Percentiles rank a stretch among this genome's conserved stretches.
These are phyloP conservation scores for Lentinula edodes DNA, from an alignment of 768 basidiomycete species.

Conservation along the genomic window DNA sequence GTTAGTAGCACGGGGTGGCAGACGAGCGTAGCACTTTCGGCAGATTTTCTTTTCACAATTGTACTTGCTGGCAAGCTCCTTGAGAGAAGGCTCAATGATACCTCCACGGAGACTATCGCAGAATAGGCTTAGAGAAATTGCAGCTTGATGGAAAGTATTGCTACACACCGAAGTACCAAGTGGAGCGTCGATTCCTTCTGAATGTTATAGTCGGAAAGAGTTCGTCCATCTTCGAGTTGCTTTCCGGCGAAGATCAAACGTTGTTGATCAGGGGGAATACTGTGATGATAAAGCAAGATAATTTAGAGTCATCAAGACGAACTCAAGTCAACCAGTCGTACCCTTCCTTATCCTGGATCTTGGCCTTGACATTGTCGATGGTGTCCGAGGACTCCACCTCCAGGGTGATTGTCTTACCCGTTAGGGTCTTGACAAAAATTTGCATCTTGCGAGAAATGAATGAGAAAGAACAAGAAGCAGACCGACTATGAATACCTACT, in stretches of 20 bases:
- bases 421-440: slow-evolving; percentile 63
- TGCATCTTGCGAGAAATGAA: slow-evolving; percentile 8
- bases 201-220: slow-evolving; percentile 95
- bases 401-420: slow-evolving; percentile 96
- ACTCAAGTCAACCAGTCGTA: slow-evolving; percentile 16
- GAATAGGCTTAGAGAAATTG: background rate
- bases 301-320: background rate
- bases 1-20: slow-evolving; percentile 98
- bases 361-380: slow-evolving; percentile 91
- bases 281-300: slow-evolving; percentile 17
- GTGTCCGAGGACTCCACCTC: slow-evolving; percentile 98
- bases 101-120: slow-evolving; percentile 87
- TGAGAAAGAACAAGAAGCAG: background rate
- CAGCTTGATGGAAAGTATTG: background rate
- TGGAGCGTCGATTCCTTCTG: slow-evolving; percentile 98
- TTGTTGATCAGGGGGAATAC: slow-evolving; percentile 93
- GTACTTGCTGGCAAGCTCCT: slow-evolving; percentile 95
- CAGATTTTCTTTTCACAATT: slow-evolving; percentile 99
- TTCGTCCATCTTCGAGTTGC: slow-evolving; percentile 97
- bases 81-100: slow-evolving; percentile 98
- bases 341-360: slow-evolving; percentile 58
- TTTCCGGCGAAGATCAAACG: slow-evolving; percentile 96
- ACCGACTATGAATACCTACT: background rate
- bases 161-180: slow-evolving; percentile 86
- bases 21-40: slow-evolving; percentile 99